Conservation (phyloP, 371 early-diverging fungal species). For the Mucor saturninus region DNA sequence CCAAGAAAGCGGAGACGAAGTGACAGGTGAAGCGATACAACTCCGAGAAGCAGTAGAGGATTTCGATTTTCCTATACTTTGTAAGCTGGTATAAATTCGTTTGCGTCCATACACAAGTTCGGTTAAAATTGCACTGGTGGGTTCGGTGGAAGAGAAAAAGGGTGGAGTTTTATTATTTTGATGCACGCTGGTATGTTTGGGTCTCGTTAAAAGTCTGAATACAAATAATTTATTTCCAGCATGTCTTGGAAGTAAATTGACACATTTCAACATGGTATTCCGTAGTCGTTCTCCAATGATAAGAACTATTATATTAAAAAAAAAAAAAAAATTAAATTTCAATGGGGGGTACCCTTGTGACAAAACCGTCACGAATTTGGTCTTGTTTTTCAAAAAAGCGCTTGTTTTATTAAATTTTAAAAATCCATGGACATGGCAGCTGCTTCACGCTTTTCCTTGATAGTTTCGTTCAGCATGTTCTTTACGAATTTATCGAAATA, state of each 20-base stretch:
- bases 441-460: constrained; percentile 44
- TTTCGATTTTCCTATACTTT: constrained; percentile 49
- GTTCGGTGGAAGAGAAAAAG: not conserved
- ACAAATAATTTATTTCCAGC: not conserved
- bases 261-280: not conserved
- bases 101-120: constrained; percentile 63
- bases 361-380: no score
- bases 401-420: not conserved
- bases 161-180: not conserved
- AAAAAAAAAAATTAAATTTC: not conserved
- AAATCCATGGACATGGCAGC: constrained; percentile 27
- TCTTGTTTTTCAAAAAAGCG: no score
- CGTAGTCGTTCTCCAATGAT: not conserved
- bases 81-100: constrained; percentile 57
- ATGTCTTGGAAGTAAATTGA: not conserved
- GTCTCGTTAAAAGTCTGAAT: not conserved
- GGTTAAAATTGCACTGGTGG: constrained; percentile 37
- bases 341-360: not conserved
- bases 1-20: constrained; percentile 53
- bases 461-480: constrained; percentile 46
- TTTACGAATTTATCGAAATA: constrained; percentile 73
- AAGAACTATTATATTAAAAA: not conserved
- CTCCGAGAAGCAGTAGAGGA: constrained; percentile 47
- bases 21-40: constrained; percentile 44
- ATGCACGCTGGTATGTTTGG: not conserved